Percentiles rank a stretch among this genome's conserved stretches.
phyloP scores from a whole-genome alignment of 2,329 filamentous ascomycete genomes.

The Thyridium curvatum region DNA sequence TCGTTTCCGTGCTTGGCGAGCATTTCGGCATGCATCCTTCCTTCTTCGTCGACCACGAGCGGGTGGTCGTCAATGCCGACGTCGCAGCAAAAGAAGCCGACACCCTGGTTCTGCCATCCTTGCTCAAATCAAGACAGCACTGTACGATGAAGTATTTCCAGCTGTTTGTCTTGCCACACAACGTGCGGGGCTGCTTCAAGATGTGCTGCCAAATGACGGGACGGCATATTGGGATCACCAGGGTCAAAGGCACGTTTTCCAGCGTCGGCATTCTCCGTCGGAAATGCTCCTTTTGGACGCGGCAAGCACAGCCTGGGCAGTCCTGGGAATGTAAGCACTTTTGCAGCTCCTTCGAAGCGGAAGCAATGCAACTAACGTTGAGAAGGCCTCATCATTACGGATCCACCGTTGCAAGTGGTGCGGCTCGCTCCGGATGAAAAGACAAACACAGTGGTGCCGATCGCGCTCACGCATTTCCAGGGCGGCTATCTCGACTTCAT shows the following conservation, averaged over 20 bases:
- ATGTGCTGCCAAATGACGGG: slow-evolving; percentile 15
- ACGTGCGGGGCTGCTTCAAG: slow-evolving; percentile 12
- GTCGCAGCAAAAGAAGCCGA: slow-evolving; percentile 13
- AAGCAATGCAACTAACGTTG: too few relatives aligned
- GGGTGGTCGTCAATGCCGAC: slow-evolving; percentile 15
- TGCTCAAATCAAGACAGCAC: slow-evolving; percentile 8
- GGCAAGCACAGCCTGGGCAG: too few relatives aligned
- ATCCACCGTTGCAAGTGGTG: too few relatives aligned
- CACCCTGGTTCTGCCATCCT: slow-evolving; percentile 13
- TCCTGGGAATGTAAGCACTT: too few relatives aligned
- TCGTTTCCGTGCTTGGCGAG: slow-evolving; percentile 10
- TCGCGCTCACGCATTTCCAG: slow-evolving; percentile 13
- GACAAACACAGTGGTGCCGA: too few relatives aligned
- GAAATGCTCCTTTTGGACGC: slow-evolving; percentile 15
- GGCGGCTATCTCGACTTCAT: slow-evolving; percentile 18
- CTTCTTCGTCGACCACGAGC: slow-evolving; percentile 16
- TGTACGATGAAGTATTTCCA: slow-evolving; percentile 15
- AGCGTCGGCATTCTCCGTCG: slow-evolving; percentile 13
- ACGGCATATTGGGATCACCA: slow-evolving; percentile 14
- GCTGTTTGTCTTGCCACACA: slow-evolving; percentile 10
- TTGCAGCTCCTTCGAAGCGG: too few relatives aligned
- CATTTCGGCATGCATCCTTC: slow-evolving; percentile 15
- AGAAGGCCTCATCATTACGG: too few relatives aligned
- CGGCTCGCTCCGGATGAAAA: too few relatives aligned
- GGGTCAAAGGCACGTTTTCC: slow-evolving; percentile 10